Conservation (phyloP, 768 basidiomycete genomes). For the Rhodotorula taiwanensis region DNA sequence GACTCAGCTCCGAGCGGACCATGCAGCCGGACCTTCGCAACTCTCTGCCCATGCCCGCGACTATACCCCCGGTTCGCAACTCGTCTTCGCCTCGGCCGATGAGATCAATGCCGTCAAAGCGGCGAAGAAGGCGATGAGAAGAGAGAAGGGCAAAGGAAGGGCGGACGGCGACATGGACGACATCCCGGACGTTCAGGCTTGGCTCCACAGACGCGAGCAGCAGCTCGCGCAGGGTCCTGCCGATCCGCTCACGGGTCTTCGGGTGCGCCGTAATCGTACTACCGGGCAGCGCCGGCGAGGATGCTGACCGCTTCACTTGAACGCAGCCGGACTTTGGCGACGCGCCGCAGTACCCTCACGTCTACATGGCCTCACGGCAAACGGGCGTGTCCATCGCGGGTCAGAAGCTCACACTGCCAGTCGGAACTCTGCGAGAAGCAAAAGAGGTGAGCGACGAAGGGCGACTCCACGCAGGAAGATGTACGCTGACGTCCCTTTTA, state of each 20-base stretch:
- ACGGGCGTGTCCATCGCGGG: constrained; percentile 63
- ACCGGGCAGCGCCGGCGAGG: no score
- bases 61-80: constrained; percentile 30
- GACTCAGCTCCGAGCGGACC: neutral
- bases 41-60: constrained; percentile 18
- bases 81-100: constrained; percentile 28
- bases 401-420: constrained; percentile 68
- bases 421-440: constrained; percentile 66
- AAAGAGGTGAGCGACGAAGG: constrained; percentile 67
- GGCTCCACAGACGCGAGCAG: constrained; percentile 25
- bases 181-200: constrained; percentile 22
- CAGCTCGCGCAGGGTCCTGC: constrained; percentile 23
- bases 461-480: no score
- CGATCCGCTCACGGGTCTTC: constrained; percentile 17
- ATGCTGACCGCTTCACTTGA: no score
- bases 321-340: constrained; percentile 39
- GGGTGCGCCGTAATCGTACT: no score
- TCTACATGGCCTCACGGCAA: constrained; percentile 65
- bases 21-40: neutral
- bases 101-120: constrained; percentile 32
- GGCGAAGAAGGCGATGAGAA: constrained; percentile 21
- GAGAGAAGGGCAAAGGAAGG: constrained; percentile 25
- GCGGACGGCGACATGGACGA: constrained; percentile 3
- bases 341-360: constrained; percentile 63
- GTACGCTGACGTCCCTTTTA: constrained; percentile 12